Evolutionary conservation across 108 stramenopile species (phyloP), one percentile per base, ranked within the genome.

Genomic region (Cyclostephanos invisitatus): DNA sequence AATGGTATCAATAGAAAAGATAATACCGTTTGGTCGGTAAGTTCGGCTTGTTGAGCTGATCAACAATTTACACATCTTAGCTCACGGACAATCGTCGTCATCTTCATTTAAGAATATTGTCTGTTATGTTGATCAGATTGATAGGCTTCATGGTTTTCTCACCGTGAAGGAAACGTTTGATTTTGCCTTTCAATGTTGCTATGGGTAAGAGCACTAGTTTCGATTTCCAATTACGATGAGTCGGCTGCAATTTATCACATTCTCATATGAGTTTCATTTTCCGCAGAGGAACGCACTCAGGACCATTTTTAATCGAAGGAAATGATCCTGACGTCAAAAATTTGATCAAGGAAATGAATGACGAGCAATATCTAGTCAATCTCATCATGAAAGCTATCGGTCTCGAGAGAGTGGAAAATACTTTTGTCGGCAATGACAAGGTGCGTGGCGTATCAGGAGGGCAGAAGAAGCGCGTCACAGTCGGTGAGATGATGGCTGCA

Each of bases 361-460:
- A 75, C 14, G 51, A 73, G 22, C 20, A 63, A 18, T 80, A 60
- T 38, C n/a, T 87, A 73, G 86, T 87, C 14, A 59, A 85, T 25
- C 44, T 60, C 20, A 82, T 90, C 27, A 48, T 89, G 46, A 46
- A 60, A 8, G 67, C 49, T 2, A 72, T 92, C 14, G 89, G 90
- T 85, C 80, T 98, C 27, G 70, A 71, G 36, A 61, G 77, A 36
- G 85, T 96, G 5, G 74, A 67, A 42, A 90, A 96, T 64, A 88
- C 91, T 6, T 89, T 91, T 69, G 95, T 98, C 20, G 86, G 86
- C 37, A 84, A 89, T 60, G 75, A 77, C 24, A 79, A 37, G 36
- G 81, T 94, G 15, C 83, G 95, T 15, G 97, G 96, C 32, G 92
- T 97, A 21, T 80, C 76, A 38, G 96, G 96, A 7, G 96, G 96